phyloP scores from a whole-genome alignment of 352 stramenopile species.

The Globisporangium ultimum region DNA sequence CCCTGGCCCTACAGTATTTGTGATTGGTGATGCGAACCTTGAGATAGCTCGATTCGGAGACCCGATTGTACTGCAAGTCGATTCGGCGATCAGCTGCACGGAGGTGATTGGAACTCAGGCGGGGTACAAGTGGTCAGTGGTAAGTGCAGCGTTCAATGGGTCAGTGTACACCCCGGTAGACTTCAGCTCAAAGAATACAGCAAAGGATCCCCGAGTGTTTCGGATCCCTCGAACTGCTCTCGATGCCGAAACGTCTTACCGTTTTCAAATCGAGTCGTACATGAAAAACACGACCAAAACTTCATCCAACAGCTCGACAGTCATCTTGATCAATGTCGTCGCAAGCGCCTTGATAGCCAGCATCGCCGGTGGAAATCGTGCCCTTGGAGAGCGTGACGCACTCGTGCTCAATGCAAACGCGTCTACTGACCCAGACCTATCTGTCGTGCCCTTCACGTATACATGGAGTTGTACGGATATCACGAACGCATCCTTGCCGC shows the following conservation, averaged over 20 bases:
- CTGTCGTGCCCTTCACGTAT: slow-evolving; percentile 33
- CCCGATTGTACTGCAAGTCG: slow-evolving; percentile 38
- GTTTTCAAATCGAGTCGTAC: slow-evolving; percentile 53
- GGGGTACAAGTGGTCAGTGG: slow-evolving; percentile 46
- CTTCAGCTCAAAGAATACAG: slow-evolving; percentile 46
- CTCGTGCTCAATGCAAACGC: slow-evolving; percentile 45
- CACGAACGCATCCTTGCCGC: slow-evolving; percentile 21
- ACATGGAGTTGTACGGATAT: slow-evolving; percentile 54
- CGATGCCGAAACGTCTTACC: slow-evolving; percentile 38
- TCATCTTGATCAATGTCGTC: slow-evolving; percentile 36
- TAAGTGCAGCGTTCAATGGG: slow-evolving; percentile 13
- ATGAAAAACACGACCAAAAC: slow-evolving; percentile 23
- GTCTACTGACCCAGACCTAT: slow-evolving; percentile 49
- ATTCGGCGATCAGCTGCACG: slow-evolving; percentile 43
- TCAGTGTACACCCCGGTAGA: slow-evolving; percentile 18
- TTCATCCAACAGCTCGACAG: slow-evolving; percentile 29
- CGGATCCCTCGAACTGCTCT: slow-evolving; percentile 35
- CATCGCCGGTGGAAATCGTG: slow-evolving; percentile 41
- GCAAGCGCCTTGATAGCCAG: slow-evolving; percentile 32
- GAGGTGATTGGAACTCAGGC: slow-evolving; percentile 30
- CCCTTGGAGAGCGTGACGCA: slow-evolving; percentile 43
- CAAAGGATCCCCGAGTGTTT: slow-evolving; percentile 63
- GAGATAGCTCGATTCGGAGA: slow-evolving; percentile 32
- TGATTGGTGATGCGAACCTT: slow-evolving; percentile 37
- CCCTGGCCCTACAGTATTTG: slow-evolving; percentile 43